Conservation (phyloP, 78 protist species). For the Tieghemostelium lacteum region DNA sequence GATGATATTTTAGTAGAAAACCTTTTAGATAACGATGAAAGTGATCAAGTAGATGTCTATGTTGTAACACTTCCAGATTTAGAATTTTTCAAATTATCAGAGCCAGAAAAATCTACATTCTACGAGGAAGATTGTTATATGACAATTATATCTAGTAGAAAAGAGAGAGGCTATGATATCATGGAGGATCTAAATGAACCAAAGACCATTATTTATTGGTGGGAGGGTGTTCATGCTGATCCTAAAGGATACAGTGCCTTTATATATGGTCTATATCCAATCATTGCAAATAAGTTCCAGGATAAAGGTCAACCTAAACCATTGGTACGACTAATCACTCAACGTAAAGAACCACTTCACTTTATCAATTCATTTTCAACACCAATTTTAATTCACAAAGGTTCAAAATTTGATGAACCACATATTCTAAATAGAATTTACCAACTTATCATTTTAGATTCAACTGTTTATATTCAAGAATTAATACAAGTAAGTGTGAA, state of each 20-base stretch:
- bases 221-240: slow-evolving; percentile 67
- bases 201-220: slow-evolving; percentile 49
- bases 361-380: slow-evolving; percentile 12
- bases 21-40: not conserved
- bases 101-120: slow-evolving; percentile 9
- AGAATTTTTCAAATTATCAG: slow-evolving; percentile 25
- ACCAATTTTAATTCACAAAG: slow-evolving; percentile 40
- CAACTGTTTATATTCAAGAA: slow-evolving; percentile 37
- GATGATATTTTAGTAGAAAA: not conserved
- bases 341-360: slow-evolving; percentile 47
- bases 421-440: slow-evolving; percentile 35
- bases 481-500: slow-evolving; percentile 5
- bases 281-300: slow-evolving; percentile 34
- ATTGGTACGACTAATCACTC: not conserved
- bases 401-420: slow-evolving; percentile 52
- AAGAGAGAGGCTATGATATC: not conserved
- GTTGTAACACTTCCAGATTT: slow-evolving; percentile 46
- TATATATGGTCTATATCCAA: slow-evolving; percentile 53
- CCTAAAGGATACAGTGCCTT: slow-evolving; percentile 32
- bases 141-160: slow-evolving; percentile 8
- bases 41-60: slow-evolving; percentile 11
- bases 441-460: slow-evolving; percentile 2
- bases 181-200: not conserved
- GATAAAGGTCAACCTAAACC: slow-evolving; percentile 55
- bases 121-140: slow-evolving; percentile 40